Base-by-base conservation (phyloP, 2,329 filamentous ascomycete genomes). In the Paraphaeosphaeria sporulosa region DNA sequence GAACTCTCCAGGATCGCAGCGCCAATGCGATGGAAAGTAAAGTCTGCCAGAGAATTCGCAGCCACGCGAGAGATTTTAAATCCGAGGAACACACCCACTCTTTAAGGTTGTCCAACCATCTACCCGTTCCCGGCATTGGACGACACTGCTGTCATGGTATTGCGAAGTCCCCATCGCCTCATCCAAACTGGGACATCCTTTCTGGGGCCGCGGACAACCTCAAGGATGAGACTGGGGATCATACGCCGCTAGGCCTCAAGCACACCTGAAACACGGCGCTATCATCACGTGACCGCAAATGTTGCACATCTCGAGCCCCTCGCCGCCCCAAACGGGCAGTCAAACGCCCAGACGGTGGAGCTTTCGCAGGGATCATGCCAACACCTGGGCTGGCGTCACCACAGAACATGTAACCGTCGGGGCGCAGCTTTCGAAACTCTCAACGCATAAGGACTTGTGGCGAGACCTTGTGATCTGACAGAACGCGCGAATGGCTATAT, bases 361-460 rank as follows among this genome's bases (percentile, higher is more conserved):
- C 23, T 30, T 10, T 27, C 30, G n/a, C 56, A 47, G 30, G 56
- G 42, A 19, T 36, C 15, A 58, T 53, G 56, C 56, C 30, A 10
- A 25, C 13, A 10, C 38, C 42, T 21, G 40, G 40, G 17, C 17
- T n/a, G 52, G 48, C 36, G 13, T 47, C 49, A 52, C 57, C 27
- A 43, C 57, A 54, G 51, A 43, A 32, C 38, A 44, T 64, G 65
- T 64, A 67, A 67, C 65, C 40, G 44, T 62, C 51, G 42, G 60
- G 53, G 53, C 59, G 57, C 52, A 62, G 55, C 34, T 58, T 52
- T 61, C 63, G 66, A 68, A 68, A 68, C 66, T 38, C 52, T 44
- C 55, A 64, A 55, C 50, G 66, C 61, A 64, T 63, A 58, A 67
- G n/a, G 57, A 30, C 25, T n/a, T 51, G 59, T 51, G 48, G 40